These are phyloP conservation scores for Cronartium ribicola DNA, from an alignment of 1,284 basidiomycete species.

Conservation along the genomic window DNA sequence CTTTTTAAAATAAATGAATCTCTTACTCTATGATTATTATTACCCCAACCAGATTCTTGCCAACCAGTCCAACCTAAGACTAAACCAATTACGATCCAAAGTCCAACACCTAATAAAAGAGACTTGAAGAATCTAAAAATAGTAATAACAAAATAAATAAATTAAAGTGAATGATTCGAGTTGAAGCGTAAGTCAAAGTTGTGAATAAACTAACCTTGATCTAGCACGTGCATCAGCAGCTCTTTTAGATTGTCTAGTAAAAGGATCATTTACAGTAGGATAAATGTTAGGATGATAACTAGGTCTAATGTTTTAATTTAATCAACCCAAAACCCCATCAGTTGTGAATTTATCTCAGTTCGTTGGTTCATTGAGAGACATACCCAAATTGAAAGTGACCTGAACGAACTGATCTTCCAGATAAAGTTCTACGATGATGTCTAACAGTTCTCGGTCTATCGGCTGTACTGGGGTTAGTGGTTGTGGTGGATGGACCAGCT, in stretches of 20 bases:
- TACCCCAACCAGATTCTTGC: slow-evolving; percentile 29
- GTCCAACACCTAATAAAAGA: slow-evolving; percentile 17
- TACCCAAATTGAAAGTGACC: slow-evolving; percentile 36
- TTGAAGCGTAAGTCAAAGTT: not conserved
- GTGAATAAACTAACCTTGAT: slow-evolving; percentile 11
- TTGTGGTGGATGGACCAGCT: not conserved
- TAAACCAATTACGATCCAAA: slow-evolving; percentile 34
- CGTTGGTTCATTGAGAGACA: not conserved
- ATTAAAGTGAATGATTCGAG: not conserved
- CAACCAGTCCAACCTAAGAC: slow-evolving; percentile 36
- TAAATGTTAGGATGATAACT: slow-evolving; percentile 38
- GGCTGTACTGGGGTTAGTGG: not conserved
- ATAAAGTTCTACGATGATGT: slow-evolving; percentile 35
- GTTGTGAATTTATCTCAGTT: not conserved
- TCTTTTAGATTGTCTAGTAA: slow-evolving; percentile 28
- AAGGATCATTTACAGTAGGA: slow-evolving; percentile 29
- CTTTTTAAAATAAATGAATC: not conserved
- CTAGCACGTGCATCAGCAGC: slow-evolving; percentile 33
- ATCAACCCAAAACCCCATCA: not conserved
- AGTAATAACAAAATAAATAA: not conserved
- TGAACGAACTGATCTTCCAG: slow-evolving; percentile 23
- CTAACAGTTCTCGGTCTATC: slow-evolving; percentile 29
- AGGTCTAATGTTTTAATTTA: slow-evolving; percentile 1
- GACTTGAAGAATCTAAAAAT: slow-evolving; percentile 27
- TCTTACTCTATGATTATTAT: slow-evolving; percentile 16